Base-by-base conservation (phyloP, 768 basidiomycete genomes). In the Mycena maculata region DNA sequence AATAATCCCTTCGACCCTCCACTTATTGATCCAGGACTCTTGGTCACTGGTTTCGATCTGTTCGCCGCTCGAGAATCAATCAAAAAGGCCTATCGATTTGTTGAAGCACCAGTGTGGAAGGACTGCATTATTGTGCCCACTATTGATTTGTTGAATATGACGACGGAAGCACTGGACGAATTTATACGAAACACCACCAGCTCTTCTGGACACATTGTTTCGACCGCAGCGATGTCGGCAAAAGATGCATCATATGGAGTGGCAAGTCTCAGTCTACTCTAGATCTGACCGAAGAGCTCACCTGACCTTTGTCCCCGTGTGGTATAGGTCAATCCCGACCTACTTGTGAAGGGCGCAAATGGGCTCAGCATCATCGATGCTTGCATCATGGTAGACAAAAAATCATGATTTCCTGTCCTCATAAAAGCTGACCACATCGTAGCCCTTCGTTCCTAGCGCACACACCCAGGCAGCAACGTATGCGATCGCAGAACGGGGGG, bases 331-430 rank as follows among this genome's bases (percentile, higher is more conserved):
- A 72, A 55, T 72, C 75, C 80, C 2, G 71, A 79, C 45, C 60
- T 83, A 11, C 65, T 39, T n/a, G 76, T 83, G 22, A 81, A 81
- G 61, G 76, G 77, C 2, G 72, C 74, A 1, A 45, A 23, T 8
- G 80, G 78, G 18, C 56, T 83, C 49, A 68, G 82, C 10, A 69
- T 83, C 18, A 77, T 82, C 9, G 80, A 83, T 71, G 79, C 80
- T 5, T 79, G 78, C 12, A 71, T 80, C n/a, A 63, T 81, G 41
- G 80, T 79, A 44, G 63, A 78, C 22, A n/a, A 12, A 22, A 39
- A 23, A 6, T 59, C 15, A 41, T 8, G 15, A 30, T 48, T 65
- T 31, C 20, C 10, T 10, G 22, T 28, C n/a, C n/a, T n/a, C 31
- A 31, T 45, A 38, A 25, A 50, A 23, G 27, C 30, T 38, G 18